Percentiles rank a stretch among this genome's conserved stretches.
Conservation (phyloP, 352 stramenopile species). For the Phytophthora cactorum region DNA sequence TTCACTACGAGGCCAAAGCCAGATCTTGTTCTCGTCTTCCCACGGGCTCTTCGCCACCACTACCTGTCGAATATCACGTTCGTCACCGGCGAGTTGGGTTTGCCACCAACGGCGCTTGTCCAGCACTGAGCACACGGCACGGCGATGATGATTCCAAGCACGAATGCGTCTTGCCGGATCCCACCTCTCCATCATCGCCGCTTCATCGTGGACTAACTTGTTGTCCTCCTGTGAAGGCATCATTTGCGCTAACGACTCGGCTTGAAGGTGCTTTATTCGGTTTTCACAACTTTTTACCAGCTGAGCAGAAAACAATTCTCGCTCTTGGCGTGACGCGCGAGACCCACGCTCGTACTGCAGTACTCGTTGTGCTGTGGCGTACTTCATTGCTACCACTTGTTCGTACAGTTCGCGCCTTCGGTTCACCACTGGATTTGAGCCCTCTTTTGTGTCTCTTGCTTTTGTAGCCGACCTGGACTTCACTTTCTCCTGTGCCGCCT, state of each 20-base stretch:
- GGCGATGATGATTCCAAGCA: conserved; percentile 51
- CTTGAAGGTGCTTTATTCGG: conserved; percentile 41
- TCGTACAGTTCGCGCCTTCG: conserved; percentile 54
- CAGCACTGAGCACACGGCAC: conserved; percentile 39
- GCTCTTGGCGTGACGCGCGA: conserved; percentile 13
- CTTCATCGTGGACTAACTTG: conserved; percentile 6
- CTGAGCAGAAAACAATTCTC: conserved; percentile 31
- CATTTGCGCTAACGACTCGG: conserved; percentile 31
- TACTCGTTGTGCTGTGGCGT: conserved; percentile 30
- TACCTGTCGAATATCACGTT: conserved; percentile 55
- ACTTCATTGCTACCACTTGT: conserved; percentile 41
- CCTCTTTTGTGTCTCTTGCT: neutral
- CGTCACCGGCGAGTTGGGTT: conserved; percentile 50
- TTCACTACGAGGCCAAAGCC: conserved; percentile 45
- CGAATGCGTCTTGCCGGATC: conserved; percentile 23
- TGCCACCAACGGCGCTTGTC: conserved; percentile 56
- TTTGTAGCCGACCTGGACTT: conserved; percentile 7
- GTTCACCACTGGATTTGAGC: conserved; percentile 11
- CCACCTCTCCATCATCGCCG: conserved; percentile 22
- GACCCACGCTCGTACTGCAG: conserved; percentile 19
- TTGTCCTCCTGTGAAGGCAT: conserved; percentile 10
- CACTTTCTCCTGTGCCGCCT: conserved; percentile 26
- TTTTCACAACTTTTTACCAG: conserved; percentile 50
- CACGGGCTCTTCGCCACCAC: conserved; percentile 47
- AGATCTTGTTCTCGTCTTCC: conserved; percentile 55